Base-by-base conservation (phyloP, 2,329 filamentous ascomycete species). In the Aspergillus terreus region DNA sequence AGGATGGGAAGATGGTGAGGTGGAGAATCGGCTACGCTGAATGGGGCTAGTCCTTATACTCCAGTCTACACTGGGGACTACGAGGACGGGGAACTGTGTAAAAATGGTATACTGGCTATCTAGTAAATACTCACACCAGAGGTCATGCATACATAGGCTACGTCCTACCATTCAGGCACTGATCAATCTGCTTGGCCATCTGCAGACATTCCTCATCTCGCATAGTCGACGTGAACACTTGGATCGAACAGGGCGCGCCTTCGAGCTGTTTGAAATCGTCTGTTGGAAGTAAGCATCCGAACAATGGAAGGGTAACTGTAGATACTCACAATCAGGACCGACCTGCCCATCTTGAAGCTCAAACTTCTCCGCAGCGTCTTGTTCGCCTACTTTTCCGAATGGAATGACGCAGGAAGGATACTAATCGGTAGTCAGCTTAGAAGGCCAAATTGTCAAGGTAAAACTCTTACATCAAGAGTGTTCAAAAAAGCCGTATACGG, bases 351-450 rank as follows among this genome's bases (percentile, higher is more conserved):
- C 44, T 10, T 52, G 47, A 2, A 59, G 30, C 30, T 48, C 44
- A 27, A 57, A 57, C 4, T 55, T 32, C 23, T 23, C 23, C 4
- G 45, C 17, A 4, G 53, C 51, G 53, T 62, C 58, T 6, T 40
- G 12, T 21, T 49, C 53, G 7, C 44, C 44, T 6, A 60, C 58
- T 23, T 56, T 42, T 14, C 58, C 58, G 47, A 71, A 76, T 0
- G 76, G 76, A 45, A 82, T 64, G 2, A 78, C 71, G 4, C 73
- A 77, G 1, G 76, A 70, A 4, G 79, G 78, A 58, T 77, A 80
- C 73, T 78, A 48, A 4, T 2, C 15, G 5, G 19, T 9, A 19
- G n/a, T 35, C 40, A 47, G 36, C 19, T 11, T 21, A 44, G 10
- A 9, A 10, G 15, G 10, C 9, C 3, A 9, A 7, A n/a, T 23